These are phyloP conservation scores for Cyclanthera cordifolia DNA, from an alignment of 306 rosid species.

Conservation along the genomic window DNA sequence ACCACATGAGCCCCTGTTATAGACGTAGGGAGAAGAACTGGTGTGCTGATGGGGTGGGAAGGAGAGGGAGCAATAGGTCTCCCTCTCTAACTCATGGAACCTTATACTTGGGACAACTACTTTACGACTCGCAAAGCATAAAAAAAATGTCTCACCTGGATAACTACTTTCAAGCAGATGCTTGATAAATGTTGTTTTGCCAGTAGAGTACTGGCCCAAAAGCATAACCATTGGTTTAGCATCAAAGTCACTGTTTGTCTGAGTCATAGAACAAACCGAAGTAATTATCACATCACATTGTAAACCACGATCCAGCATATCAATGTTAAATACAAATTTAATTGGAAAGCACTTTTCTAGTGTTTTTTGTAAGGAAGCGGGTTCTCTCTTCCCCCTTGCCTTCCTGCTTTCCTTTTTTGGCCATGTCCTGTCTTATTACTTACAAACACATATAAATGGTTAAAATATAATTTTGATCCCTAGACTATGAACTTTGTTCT, in stretches of 20 bases:
- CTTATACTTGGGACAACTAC: slow-evolving; percentile 42
- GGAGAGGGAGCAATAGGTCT: neutral
- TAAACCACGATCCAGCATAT: neutral
- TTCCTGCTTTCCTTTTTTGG: too few species aligned
- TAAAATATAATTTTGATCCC: too few species aligned
- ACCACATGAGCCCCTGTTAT: neutral
- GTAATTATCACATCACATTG: slow-evolving; percentile 4
- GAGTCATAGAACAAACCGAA: slow-evolving; percentile 14
- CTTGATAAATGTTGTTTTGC: slow-evolving; percentile 91
- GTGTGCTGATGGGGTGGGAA: neutral
- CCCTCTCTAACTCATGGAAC: neutral
- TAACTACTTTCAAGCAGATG: slow-evolving; percentile 67
- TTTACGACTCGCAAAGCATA: slow-evolving; percentile 23
- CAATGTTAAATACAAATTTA: neutral
- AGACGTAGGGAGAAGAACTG: neutral
- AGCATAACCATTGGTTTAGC: slow-evolving; percentile 97
- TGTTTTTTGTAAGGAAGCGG: too few species aligned
- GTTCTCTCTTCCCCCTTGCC: too few species aligned
- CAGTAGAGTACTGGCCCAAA: slow-evolving; percentile 96
- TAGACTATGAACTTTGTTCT: too few species aligned
- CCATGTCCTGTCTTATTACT: too few species aligned
- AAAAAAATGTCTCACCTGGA: slow-evolving; percentile 54
- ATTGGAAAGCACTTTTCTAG: too few species aligned
- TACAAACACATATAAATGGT: too few species aligned
- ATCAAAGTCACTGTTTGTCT: slow-evolving; percentile 93